phyloP scores from a whole-genome alignment of 345 rosid species.

The Heritiera littoralis region DNA sequence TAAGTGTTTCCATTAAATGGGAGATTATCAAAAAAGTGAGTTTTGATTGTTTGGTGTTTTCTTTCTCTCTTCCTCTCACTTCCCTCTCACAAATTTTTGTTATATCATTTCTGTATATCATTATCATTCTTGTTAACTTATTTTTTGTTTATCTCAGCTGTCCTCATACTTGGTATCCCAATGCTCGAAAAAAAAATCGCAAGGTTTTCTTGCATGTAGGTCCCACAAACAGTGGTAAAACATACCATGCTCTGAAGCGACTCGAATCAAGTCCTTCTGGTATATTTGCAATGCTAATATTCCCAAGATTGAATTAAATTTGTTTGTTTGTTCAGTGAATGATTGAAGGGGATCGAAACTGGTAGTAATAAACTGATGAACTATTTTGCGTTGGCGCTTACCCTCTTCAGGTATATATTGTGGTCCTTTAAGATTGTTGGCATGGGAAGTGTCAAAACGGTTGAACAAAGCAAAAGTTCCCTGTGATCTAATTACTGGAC shows the following conservation, averaged over 20 bases:
- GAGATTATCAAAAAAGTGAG: not conserved
- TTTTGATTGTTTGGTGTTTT: not conserved
- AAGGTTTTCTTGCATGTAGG: conserved; percentile 87
- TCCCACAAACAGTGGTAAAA: conserved; percentile 95
- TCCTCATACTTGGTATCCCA: conserved; percentile 90
- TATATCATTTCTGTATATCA: not conserved
- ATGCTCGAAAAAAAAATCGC: conserved; percentile 75
- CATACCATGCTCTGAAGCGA: conserved; percentile 73
- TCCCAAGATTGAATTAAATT: not conserved
- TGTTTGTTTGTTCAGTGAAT: not conserved
- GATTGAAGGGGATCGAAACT: not conserved
- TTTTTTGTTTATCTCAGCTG: conserved; percentile 43
- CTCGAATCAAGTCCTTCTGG: conserved; percentile 82
- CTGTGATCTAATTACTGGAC: conserved; percentile 90
- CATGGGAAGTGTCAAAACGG: conserved; percentile 94
- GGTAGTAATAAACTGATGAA: not conserved
- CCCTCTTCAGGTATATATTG: conserved; percentile 76
- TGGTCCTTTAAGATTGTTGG: conserved; percentile 93
- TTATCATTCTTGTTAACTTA: not conserved
- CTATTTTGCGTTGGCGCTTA: conserved; percentile 11
- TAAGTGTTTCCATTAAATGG: not conserved
- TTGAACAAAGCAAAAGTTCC: conserved; percentile 85
- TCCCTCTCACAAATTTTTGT: not conserved
- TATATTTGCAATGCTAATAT: conserved; percentile 29
- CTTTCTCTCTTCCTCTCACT: not conserved